phyloP scores from a whole-genome alignment of 441 rosid genomes.

The Metrosideros polymorpha region DNA sequence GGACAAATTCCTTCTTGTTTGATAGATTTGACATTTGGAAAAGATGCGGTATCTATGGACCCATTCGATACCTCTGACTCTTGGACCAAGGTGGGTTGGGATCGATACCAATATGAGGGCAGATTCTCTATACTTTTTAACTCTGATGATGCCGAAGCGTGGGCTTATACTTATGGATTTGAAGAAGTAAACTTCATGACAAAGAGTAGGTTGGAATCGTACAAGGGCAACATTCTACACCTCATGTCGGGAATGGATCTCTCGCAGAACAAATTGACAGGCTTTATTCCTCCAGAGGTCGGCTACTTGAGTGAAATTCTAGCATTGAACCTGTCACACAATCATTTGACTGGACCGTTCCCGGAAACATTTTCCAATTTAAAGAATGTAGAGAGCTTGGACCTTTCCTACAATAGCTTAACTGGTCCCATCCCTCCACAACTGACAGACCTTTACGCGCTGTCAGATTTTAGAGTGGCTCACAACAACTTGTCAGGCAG shows the following conservation, averaged over 20 bases:
- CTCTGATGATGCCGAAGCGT: too few species aligned
- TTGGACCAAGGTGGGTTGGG: too few species aligned
- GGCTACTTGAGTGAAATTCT: not conserved
- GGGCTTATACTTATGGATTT: accelerated
- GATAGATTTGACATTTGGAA: not conserved
- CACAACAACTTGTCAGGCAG: not conserved
- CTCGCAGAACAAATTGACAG: not conserved
- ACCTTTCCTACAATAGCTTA: not conserved
- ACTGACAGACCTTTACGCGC: not conserved
- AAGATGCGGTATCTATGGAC: not conserved
- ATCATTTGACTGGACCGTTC: not conserved
- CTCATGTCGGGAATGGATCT: not conserved
- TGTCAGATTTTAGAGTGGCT: not conserved
- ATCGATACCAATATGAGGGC: too few species aligned
- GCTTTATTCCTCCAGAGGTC: not conserved
- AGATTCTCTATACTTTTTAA: too few species aligned
- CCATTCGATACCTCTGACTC: too few species aligned
- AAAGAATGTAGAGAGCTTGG: not conserved
- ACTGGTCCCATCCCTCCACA: not conserved
- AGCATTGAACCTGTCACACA: not conserved
- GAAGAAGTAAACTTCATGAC: not conserved
- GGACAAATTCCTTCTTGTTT: not conserved
- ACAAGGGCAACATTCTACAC: not conserved
- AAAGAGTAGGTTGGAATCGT: not conserved
- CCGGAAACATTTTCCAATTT: not conserved